phyloP scores from a whole-genome alignment of 225 moss, liverwort and hornwort genomes.

The Bryum argenteum region DNA sequence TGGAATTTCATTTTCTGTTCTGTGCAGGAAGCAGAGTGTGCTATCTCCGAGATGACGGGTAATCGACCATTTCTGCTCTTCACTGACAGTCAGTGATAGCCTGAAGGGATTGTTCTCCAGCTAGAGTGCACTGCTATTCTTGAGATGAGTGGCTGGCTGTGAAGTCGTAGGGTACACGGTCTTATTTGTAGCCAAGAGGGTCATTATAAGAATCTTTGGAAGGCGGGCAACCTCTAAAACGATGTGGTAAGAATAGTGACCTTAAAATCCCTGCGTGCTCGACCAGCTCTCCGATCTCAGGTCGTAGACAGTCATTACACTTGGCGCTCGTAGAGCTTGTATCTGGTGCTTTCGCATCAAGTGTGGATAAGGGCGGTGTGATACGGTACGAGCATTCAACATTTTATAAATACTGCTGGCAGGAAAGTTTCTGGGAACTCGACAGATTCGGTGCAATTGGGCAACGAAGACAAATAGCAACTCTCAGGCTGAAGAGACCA shows the following conservation, averaged over 20 bases:
- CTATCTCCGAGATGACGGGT: slow-evolving; percentile 70
- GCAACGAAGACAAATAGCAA: slow-evolving; percentile 73
- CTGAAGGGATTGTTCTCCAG: slow-evolving; percentile 30
- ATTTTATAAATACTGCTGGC: slow-evolving; percentile 18
- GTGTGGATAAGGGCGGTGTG: not conserved
- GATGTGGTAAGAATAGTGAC: slow-evolving; percentile 32
- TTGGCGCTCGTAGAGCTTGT: slow-evolving; percentile 8
- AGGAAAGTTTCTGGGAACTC: slow-evolving; percentile 70
- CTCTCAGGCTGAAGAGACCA: slow-evolving; percentile 60
- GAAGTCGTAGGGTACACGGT: slow-evolving; percentile 34
- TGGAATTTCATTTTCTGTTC: slow-evolving; percentile 25
- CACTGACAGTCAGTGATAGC: slow-evolving; percentile 23
- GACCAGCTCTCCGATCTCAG: slow-evolving; percentile 23
- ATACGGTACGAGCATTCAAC: slow-evolving; percentile 17
- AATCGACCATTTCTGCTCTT: slow-evolving; percentile 35
- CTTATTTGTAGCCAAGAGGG: slow-evolving; percentile 32
- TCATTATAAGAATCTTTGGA: slow-evolving; percentile 27
- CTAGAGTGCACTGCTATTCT: slow-evolving; percentile 33
- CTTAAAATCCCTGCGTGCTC: slow-evolving; percentile 24
- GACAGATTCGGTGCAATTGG: slow-evolving; percentile 73
- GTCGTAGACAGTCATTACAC: slow-evolving; percentile 10
- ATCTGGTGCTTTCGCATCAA: not conserved
- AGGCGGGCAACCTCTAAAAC: slow-evolving; percentile 23
- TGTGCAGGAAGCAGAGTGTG: slow-evolving; percentile 70
- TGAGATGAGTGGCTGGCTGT: slow-evolving; percentile 34